Evolutionary conservation across 202 grass and related monocot genomes (phyloP).

Genomic region (Schoenoplectus triqueter): DNA sequence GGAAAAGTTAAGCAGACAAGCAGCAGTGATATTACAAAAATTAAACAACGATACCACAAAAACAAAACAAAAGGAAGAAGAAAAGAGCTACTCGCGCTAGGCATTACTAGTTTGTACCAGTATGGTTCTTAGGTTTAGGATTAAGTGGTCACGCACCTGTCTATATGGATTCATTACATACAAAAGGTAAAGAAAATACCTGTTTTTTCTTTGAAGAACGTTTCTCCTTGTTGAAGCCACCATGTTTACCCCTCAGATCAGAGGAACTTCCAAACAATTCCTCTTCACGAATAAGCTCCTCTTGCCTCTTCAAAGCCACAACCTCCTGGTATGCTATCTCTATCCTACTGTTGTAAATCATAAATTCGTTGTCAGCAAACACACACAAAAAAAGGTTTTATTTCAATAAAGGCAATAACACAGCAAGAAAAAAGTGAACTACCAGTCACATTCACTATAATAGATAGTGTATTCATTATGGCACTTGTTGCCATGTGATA

Average conservation of each 20-base stretch:
- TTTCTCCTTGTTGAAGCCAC: constrained; percentile 60
- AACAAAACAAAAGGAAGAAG: background rate
- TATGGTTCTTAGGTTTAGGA: constrained; percentile 8
- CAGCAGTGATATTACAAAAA: background rate
- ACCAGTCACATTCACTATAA: background rate
- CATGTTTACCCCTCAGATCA: constrained; percentile 66
- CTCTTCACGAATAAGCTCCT: constrained; percentile 97
- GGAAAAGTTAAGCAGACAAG: background rate
- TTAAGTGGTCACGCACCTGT: constrained; percentile 2
- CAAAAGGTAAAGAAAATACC: constrained; percentile 41
- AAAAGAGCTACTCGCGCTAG: background rate
- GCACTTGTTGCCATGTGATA: constrained; percentile 32
- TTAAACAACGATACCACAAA: constrained; percentile 9
- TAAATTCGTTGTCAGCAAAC: constrained; percentile 37
- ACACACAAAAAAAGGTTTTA: constrained; percentile 1
- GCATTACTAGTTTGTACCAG: constrained; percentile 1
- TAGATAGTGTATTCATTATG: constrained; percentile 34
- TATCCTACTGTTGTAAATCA: constrained; percentile 72
- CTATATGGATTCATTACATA: background rate
- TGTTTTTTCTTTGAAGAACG: constrained; percentile 92
- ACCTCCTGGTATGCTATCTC: constrained; percentile 93
- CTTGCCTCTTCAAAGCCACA: constrained; percentile 94
- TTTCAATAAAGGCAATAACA: constrained; percentile 36
- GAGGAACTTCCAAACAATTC: constrained; percentile 68
- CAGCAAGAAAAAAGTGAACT: constrained; percentile 6